Evolutionary conservation across 352 stramenopile species (phyloP).

Genomic region (Nothophytophthora sp.): DNA sequence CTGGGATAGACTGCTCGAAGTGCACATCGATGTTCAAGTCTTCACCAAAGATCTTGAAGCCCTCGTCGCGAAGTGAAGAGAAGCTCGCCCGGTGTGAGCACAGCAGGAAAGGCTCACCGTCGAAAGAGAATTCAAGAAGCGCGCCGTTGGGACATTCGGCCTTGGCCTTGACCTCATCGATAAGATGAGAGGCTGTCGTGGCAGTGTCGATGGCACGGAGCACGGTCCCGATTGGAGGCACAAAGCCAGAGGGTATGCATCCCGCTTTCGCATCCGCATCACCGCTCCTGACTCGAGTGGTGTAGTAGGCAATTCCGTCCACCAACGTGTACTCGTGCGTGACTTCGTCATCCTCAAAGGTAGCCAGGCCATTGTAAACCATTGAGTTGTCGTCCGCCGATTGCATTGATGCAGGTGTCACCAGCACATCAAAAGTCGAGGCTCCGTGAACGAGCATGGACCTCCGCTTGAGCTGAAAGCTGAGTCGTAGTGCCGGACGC

Average conservation of each 20-base stretch:
- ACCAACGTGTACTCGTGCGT: slow-evolving; percentile 28
- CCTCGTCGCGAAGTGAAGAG: not conserved
- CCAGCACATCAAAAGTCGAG: slow-evolving; percentile 11
- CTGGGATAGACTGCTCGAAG: not conserved
- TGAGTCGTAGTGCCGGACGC: slow-evolving; percentile 9
- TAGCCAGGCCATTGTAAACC: slow-evolving; percentile 24
- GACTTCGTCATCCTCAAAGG: slow-evolving; percentile 9
- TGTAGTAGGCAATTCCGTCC: slow-evolving; percentile 15
- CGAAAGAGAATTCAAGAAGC: slow-evolving; percentile 11
- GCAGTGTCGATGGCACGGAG: not conserved
- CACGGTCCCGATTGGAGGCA: slow-evolving; percentile 5
- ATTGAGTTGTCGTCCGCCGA: not conserved
- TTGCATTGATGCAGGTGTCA: not conserved
- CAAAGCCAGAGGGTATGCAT: slow-evolving; percentile 1
- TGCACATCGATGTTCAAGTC: slow-evolving; percentile 22
- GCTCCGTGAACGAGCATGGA: slow-evolving; percentile 29
- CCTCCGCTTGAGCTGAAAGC: slow-evolving; percentile 24
- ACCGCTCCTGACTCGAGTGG: no score
- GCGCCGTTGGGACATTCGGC: not conserved
- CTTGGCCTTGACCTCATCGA: not conserved
- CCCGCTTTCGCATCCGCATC: not conserved
- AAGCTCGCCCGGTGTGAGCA: slow-evolving; percentile 5
- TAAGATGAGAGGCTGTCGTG: not conserved
- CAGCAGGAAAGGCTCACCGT: slow-evolving; percentile 20
- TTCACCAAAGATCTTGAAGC: slow-evolving; percentile 16